Base-by-base conservation (phyloP, 2,329 filamentous ascomycete genomes). In the Coleophoma crateriformis region DNA sequence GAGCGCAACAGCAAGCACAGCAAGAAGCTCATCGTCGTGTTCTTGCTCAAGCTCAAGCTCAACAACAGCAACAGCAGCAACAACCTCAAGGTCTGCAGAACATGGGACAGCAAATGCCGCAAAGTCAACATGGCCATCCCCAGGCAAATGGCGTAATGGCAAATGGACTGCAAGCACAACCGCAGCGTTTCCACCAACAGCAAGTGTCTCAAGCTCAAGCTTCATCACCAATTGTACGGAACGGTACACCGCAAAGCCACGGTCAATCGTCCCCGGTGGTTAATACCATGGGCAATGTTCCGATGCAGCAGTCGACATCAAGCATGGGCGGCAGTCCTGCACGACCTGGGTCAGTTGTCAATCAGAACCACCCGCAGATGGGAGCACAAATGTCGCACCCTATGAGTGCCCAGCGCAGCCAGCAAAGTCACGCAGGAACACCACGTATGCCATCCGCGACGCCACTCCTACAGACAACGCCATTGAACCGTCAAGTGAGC, bases 301-400 rank as follows among this genome's bases (percentile, higher is more conserved):
- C 79, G 0, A 86, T 87, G 82, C 80, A 84, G 54, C 75, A 77
- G 34, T 82, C 81, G 27, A 81, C 78, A 45, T 87, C 85, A 1
- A 84, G 77, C 58, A 84, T 87, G 74, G 83, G 82, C 17, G 81
- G 74, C 46, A 88, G 84, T 59, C 85, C 85, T 22, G 73, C 82
- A 15, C 74, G 85, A 41, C 83, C 85, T 14, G 71, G 83, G 1
- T 88, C 85, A 14, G 82, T 83, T 5, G 80, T 82, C 3, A 82
- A 84, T 53, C 63, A 66, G 43, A 79, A 75, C 47, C 76, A 77
- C 48, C 64, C 68, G 2, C 71, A 76, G 0, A 82, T 83, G 73
- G 72, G 74, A 7, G 80, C 74, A 0, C 77, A 81, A 4, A 82
- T 83, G 75, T 69, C 79, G 0, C 76, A 79, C 58, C 78, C 73